Evolutionary conservation across 176 grass and related monocot genomes (phyloP).

Genomic region (Oryza meridionalis): DNA sequence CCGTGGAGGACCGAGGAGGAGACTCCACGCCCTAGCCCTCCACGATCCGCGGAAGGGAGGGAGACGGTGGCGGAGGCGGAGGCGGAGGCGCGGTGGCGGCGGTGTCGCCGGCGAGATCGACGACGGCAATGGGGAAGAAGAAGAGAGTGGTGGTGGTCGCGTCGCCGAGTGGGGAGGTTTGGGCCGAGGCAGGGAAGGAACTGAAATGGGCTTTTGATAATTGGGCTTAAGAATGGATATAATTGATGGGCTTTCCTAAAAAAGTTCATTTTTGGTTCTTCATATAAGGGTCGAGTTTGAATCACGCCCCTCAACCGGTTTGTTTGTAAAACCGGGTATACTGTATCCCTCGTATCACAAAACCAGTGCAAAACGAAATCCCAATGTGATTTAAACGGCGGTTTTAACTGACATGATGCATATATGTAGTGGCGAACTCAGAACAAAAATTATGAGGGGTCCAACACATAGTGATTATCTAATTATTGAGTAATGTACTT

Average conservation of each 20-base stretch:
- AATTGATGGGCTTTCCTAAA: background rate
- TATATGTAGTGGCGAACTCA: no score
- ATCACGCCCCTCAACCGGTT: no score
- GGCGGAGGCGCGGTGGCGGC: background rate
- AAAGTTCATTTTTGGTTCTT: no score
- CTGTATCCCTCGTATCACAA: no score
- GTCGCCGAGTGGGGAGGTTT: background rate
- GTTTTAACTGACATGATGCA: no score
- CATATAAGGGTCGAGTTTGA: no score
- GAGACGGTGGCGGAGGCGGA: background rate
- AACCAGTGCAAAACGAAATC: no score
- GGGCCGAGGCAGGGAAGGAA: background rate
- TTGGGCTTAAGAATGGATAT: background rate
- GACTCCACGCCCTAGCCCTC: background rate
- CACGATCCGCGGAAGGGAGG: constrained; percentile 5
- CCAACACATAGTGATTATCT: no score
- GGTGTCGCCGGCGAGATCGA: background rate
- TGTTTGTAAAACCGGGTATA: no score
- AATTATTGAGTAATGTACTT: no score
- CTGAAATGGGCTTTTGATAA: background rate
- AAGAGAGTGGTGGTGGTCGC: background rate
- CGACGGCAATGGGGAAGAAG: background rate
- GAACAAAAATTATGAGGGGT: no score
- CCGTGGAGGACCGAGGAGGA: background rate
- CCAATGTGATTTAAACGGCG: no score